phyloP scores from a whole-genome alignment of 805 yeast species.

The Monosporozyma solicola region DNA sequence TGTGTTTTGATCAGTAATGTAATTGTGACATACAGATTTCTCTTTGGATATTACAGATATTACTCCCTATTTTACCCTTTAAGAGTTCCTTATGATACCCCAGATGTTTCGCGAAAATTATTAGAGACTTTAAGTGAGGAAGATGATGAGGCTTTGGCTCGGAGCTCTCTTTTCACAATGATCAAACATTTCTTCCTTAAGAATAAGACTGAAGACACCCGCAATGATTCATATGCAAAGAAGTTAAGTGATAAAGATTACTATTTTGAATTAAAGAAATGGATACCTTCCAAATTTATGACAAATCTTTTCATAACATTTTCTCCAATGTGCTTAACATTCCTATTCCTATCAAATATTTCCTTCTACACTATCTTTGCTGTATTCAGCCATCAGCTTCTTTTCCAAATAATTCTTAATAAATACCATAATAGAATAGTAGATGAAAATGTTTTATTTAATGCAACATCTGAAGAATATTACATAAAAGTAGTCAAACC shows the following conservation, averaged over 20 bases:
- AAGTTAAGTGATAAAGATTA: constrained; percentile 20
- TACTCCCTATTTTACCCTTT: constrained; percentile 16
- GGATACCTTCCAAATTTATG: constrained; percentile 59
- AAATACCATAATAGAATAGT: constrained; percentile 40
- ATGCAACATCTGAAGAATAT: constrained; percentile 56
- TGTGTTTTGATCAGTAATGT: constrained; percentile 11
- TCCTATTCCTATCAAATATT: constrained; percentile 34
- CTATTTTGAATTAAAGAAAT: constrained; percentile 50
- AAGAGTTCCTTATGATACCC: constrained; percentile 6
- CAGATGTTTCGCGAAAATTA: constrained; percentile 15
- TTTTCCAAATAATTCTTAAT: constrained; percentile 33
- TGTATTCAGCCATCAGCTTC: constrained; percentile 31
- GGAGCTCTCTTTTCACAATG: constrained; percentile 19
- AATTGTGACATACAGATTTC: constrained; percentile 12
- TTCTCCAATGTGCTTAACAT: constrained; percentile 47
- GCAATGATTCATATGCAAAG: constrained; percentile 6
- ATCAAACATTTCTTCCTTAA: constrained; percentile 11
- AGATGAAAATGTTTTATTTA: constrained; percentile 52
- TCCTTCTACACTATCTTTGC: constrained; percentile 32
- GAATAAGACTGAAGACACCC: neutral
- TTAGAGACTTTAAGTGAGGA: constrained; percentile 13
- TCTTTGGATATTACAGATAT: constrained; percentile 13
- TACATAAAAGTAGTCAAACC: constrained; percentile 56
- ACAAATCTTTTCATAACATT: constrained; percentile 43
- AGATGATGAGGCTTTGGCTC: constrained; percentile 14